Evolutionary conservation across 2,329 filamentous ascomycete genomes (phyloP).

Genomic region (Acephala macrosclerotiorum): DNA sequence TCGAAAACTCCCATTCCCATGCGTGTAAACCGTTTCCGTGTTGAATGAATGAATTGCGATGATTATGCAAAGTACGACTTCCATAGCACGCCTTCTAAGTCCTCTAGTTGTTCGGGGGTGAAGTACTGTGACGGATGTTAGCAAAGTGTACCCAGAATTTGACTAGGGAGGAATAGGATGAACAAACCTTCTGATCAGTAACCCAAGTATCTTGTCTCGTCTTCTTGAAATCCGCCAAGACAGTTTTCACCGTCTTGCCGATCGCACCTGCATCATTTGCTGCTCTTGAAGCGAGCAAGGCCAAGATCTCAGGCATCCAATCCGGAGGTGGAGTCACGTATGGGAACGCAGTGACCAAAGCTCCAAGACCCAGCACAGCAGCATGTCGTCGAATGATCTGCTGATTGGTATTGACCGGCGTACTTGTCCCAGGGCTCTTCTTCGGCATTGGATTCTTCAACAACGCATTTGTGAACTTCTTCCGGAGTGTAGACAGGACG

Average conservation of each 20-base stretch:
- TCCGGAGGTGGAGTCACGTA: conserved; percentile 90
- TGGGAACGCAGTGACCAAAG: conserved; percentile 93
- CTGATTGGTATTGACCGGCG: conserved; percentile 73
- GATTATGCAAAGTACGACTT: conserved; percentile 92
- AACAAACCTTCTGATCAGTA: conserved; percentile 91
- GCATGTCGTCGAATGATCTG: conserved; percentile 86
- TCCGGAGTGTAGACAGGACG: conserved; percentile 78
- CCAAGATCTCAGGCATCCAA: conserved; percentile 95
- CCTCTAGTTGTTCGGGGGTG: conserved; percentile 89
- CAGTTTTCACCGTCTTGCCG: conserved; percentile 92
- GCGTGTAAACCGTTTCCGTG: conserved; percentile 5
- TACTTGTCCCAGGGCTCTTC: conserved; percentile 70
- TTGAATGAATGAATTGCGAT: conserved; percentile 6
- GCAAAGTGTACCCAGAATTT: conserved; percentile 35
- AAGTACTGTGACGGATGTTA: conserved; percentile 67
- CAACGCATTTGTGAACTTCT: conserved; percentile 81
- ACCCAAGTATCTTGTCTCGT: conserved; percentile 98
- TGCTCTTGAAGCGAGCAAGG: conserved; percentile 82
- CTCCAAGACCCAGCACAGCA: conserved; percentile 88
- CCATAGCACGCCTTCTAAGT: conserved; percentile 95
- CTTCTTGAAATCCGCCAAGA: conserved; percentile 98
- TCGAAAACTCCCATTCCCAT: not conserved
- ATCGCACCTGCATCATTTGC: conserved; percentile 91
- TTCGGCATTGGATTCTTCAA: conserved; percentile 87
- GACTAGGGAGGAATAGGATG: conserved; percentile 8